Base-by-base conservation (phyloP, 257 asterid species). In the Apocynum venetum region DNA sequence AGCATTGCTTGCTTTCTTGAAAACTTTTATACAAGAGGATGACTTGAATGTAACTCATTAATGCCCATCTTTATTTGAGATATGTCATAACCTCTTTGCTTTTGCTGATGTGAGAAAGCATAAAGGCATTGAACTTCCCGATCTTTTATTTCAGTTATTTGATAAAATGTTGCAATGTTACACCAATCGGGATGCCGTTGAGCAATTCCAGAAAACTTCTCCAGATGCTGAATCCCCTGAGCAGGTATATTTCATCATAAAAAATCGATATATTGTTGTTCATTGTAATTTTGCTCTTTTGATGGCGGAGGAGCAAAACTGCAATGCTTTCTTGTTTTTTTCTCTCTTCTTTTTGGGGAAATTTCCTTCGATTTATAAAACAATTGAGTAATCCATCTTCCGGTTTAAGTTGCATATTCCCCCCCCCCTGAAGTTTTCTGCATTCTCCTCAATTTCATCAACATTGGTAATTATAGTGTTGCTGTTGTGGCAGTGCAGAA, bases 191-290 rank as follows among this genome's bases (percentile, higher is more conserved):
- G 83, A 86, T 0, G 85, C 82, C 68, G 87, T 83, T 76, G 89
- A 84, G 75, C 82, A 89, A 59, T 71, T 85, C 71, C 87, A 84
- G 86, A 90, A 86, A 79, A 63, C 41, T 52, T 86, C 89, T 40
- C 86, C 97, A 6, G 89, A 87, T 77, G 73, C 67, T 56, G 99
- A 90, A 83, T 83, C 91, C n/a, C 79, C 91, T 40, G 98, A 93
- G 80, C 96, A 91, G 98, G 99, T 96, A 77, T 44, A 59, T 81
- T 41, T 15, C 4, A 41, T 73, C 41, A 19, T 38, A 67, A 36
- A 43, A 8, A 8, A 4, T 57, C 5, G 2, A 7, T 48, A 12
- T 10, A 12, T 53, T 53, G 3, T 53, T 53, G 4, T 14, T 13
- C 15, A 15, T 4, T 55, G 20, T 55, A 4, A 9, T 25, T 35